Evolutionary conservation across 2,329 filamentous ascomycete genomes (phyloP).

Genomic region (Microdochium paspali): DNA sequence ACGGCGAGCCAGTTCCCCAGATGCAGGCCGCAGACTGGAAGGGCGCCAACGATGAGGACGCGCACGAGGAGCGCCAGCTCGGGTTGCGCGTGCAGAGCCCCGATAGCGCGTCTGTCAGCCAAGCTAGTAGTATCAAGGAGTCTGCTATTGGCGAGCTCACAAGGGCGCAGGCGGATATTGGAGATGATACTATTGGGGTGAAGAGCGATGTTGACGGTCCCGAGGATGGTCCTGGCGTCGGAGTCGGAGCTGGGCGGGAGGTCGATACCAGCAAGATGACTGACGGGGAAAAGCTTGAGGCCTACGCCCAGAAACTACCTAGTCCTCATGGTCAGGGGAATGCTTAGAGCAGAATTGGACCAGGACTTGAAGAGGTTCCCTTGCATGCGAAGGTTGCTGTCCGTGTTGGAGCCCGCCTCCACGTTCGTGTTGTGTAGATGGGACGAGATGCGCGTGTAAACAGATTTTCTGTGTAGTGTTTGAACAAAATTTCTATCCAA

Average conservation of each 20-base stretch:
- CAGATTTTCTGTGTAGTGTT: too few relatives aligned
- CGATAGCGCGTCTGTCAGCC: conserved; percentile 57
- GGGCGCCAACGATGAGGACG: conserved; percentile 38
- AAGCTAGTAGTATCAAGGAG: conserved; percentile 59
- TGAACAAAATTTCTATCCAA: too few relatives aligned
- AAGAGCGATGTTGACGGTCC: conserved; percentile 4
- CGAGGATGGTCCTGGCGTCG: neutral
- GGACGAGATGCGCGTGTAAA: too few relatives aligned
- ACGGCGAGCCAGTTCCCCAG: conserved; percentile 62
- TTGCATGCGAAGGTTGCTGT: too few relatives aligned
- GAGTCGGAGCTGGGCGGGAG: neutral
- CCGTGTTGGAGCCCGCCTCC: too few relatives aligned
- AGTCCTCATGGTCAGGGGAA: too few relatives aligned
- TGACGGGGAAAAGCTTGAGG: neutral
- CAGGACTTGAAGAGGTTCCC: too few relatives aligned
- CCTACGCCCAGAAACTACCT: neutral
- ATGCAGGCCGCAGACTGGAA: conserved; percentile 67
- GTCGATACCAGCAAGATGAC: neutral
- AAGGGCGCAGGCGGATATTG: conserved; percentile 8
- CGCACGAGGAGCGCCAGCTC: conserved; percentile 49
- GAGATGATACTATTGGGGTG: conserved; percentile 13
- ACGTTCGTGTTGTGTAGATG: too few relatives aligned
- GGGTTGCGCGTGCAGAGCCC: conserved; percentile 59
- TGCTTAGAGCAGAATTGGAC: too few relatives aligned
- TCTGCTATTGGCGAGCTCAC: conserved; percentile 7